Percentiles rank a stretch among this genome's conserved stretches.
Conservation (phyloP, 2,329 filamentous ascomycete genomes). For the Biscogniauxia sp. region DNA sequence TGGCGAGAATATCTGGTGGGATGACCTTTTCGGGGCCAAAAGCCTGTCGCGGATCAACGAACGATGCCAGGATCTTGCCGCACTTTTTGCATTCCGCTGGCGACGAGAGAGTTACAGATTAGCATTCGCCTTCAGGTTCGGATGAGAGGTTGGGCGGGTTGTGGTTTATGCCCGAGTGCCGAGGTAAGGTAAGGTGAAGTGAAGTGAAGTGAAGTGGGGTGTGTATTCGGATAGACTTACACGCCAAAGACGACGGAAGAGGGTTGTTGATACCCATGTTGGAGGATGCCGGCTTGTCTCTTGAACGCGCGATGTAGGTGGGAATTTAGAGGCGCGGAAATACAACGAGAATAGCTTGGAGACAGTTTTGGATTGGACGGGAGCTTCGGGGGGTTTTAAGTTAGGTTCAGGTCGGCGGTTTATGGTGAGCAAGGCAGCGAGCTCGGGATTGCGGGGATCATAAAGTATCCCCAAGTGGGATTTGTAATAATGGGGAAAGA, state of each 20-base stretch:
- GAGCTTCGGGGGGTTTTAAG: background rate
- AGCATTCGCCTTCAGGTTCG: constrained; percentile 15
- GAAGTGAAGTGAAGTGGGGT: constrained; percentile 5
- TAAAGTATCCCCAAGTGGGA: constrained; percentile 7
- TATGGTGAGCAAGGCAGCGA: background rate
- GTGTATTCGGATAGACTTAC: constrained; percentile 55
- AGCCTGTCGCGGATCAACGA: constrained; percentile 87
- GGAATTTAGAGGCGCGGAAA: background rate
- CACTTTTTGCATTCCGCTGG: constrained; percentile 97
- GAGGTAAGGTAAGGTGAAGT: constrained; percentile 19
- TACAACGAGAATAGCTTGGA: background rate
- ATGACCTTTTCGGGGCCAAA: constrained; percentile 98
- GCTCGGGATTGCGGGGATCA: constrained; percentile 9
- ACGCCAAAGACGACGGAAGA: constrained; percentile 64
- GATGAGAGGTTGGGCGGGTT: constrained; percentile 9
- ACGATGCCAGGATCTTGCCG: constrained; percentile 90
- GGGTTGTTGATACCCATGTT: constrained; percentile 65
- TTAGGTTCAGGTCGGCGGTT: background rate
- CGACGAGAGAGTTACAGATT: constrained; percentile 9
- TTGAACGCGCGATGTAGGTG: background rate
- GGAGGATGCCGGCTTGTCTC: constrained; percentile 11
- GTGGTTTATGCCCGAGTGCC: constrained; percentile 3
- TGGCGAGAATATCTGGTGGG: constrained; percentile 81
- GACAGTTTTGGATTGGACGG: background rate
- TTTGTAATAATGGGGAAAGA: constrained; percentile 14